Conservation (phyloP, 306 rosid species). For the Trifolium dubium region DNA sequence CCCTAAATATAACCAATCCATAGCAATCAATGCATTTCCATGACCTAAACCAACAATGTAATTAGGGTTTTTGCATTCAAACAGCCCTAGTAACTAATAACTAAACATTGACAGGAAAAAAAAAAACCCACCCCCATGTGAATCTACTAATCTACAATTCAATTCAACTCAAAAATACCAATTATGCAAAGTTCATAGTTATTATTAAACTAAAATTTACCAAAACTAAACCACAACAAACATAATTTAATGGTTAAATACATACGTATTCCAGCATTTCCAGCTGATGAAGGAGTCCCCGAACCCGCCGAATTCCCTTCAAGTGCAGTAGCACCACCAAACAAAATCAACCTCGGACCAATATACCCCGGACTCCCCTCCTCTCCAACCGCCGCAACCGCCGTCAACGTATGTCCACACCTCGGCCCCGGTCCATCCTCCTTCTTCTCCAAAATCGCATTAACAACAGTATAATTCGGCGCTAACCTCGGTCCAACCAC, state of each 20-base stretch:
- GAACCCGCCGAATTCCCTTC: conserved; percentile 96
- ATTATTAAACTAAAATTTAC: conserved; percentile 17
- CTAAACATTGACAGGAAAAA: conserved; percentile 1
- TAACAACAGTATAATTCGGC: conserved; percentile 81
- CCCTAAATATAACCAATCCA: conserved; percentile 8
- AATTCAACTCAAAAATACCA: conserved; percentile 34
- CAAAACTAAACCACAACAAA: conserved; percentile 19
- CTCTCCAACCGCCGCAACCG: conserved; percentile 96
- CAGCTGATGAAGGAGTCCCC: conserved; percentile 98
- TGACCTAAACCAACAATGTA: conserved; percentile 31
- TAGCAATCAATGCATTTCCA: conserved; percentile 22
- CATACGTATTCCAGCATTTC: conserved; percentile 99
- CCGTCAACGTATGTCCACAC: conserved; percentile 98
- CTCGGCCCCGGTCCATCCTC: conserved; percentile 99
- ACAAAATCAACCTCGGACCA: conserved; percentile 89
- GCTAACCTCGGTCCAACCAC: conserved; percentile 94
- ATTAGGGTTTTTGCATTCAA: conserved; percentile 27
- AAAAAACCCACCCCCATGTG: conserved; percentile 13
- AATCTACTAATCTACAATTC: conserved; percentile 23
- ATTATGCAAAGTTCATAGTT: conserved; percentile 21
- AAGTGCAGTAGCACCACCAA: conserved; percentile 99
- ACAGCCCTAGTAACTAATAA: conserved; percentile 8
- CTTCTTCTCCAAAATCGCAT: conserved; percentile 85
- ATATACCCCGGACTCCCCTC: conserved; percentile 84
- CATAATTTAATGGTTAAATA: conserved; percentile 23